Percentiles rank a stretch among this genome's conserved stretches.
Evolutionary conservation across 352 stramenopile species (phyloP).

Genomic region (Phytophthora boehmeriae): DNA sequence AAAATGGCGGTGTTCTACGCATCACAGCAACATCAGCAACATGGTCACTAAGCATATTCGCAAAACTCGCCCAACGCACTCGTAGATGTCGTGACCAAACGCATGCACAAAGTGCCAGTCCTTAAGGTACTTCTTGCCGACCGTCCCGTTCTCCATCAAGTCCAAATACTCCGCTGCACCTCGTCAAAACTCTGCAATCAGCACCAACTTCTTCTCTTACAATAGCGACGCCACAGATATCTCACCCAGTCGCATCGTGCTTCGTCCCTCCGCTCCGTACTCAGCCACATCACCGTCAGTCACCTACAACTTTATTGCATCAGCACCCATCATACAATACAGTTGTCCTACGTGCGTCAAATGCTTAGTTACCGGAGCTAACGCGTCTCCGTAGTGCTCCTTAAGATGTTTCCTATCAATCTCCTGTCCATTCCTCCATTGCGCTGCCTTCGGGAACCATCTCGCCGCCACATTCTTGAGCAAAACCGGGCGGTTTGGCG

Average conservation of each 20-base stretch:
- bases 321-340: not conserved
- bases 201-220: not conserved
- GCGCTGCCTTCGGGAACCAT: conserved; percentile 31
- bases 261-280: conserved; percentile 64
- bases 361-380: conserved; percentile 50
- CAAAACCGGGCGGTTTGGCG: conserved; percentile 67
- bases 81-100: conserved; percentile 62
- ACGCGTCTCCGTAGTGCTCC: conserved; percentile 47
- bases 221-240: not conserved
- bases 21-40: not conserved
- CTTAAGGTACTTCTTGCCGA: conserved; percentile 80
- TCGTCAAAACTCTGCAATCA: too few species aligned
- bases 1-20: conserved; percentile 85
- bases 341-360: not conserved
- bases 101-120: conserved; percentile 87
- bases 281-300: conserved; percentile 62
- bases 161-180: conserved; percentile 66
- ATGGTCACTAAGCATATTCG: too few species aligned
- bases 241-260: conserved; percentile 68
- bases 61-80: conserved; percentile 36
- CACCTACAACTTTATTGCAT: conserved; percentile 37
- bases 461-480: conserved; percentile 58
- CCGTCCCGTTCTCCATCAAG: conserved; percentile 45
- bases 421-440: conserved; percentile 28
- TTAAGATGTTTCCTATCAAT: conserved; percentile 57